Evolutionary conservation across 257 asterid genomes (phyloP), one percentile per base, ranked within the genome.

Genomic region (Nicotiana obtusifolia): DNA sequence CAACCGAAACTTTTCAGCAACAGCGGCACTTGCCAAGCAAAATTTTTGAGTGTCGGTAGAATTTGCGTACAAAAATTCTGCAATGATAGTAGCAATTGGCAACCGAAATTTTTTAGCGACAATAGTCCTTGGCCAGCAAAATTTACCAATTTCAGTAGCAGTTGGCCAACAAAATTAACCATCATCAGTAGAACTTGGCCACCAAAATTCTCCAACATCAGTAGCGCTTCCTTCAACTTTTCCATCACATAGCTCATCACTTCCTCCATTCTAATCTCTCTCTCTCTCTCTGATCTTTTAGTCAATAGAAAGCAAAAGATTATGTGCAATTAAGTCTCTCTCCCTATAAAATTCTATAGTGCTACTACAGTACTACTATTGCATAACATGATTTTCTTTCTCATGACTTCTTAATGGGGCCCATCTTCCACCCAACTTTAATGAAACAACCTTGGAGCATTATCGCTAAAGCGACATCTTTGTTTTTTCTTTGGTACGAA

Each of bases 241-340:
- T 88, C 88, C 52, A 35, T 33, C 47, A 84, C 56, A 13, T 41
- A 54, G n/a, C 76, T 44, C 83, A 84, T 85, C 82, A 86, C 24
- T 26, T 15, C 49, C 76, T 65, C 69, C 35, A 66, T 53, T 33
- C 47, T 35, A 65, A 81, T 66, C 57, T 64, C 54, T 17, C n/a
- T 64, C 28, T 28, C 30, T 15, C 65, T 14, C 31, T 73, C 17
- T 62, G 1, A 2, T 81, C 57, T 52, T 15, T 15, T 8, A 24
- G 53, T 28, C 11, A 35, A n/a, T 28, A 67, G 28, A 19, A 33
- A 67, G 28, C 0, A 67, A 67, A 67, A 30, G 24, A 49, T 4
- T 16, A 47, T 64, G 3, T 26, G 33, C 22, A 15, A 22, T 1
- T 0, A 22, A 81, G 33, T 44, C 5, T 33, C 67, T 49, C n/a